Percentiles rank a stretch among this genome's conserved stretches.
Evolutionary conservation across 106 monocot genomes (phyloP).

Genomic region (Agapanthus africanus): DNA sequence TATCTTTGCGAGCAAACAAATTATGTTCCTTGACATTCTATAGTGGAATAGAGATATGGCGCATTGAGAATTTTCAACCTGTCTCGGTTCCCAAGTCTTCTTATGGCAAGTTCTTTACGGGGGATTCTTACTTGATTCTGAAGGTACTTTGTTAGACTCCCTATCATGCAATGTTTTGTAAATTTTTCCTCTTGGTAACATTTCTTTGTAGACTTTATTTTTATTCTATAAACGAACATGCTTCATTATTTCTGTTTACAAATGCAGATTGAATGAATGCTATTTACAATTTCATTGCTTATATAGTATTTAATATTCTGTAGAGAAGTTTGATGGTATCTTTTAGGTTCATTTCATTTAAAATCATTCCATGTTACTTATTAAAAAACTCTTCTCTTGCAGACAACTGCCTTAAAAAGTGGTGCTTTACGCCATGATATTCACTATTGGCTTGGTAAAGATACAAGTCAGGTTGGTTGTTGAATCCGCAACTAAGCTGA

Average conservation of each 20-base stretch:
- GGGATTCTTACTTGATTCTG: conserved; percentile 17
- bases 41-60: conserved; percentile 24
- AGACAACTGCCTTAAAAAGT: conserved; percentile 43
- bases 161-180: neutral
- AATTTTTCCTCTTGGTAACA: neutral
- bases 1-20: neutral
- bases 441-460: conserved; percentile 68
- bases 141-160: neutral
- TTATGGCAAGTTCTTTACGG: conserved; percentile 19
- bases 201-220: neutral
- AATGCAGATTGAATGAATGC: neutral
- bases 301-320: neutral
- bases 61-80: conserved; percentile 17
- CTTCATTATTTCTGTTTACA: neutral
- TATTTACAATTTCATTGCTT: neutral
- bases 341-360: conserved; percentile 1
- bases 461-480: conserved; percentile 48
- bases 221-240: neutral
- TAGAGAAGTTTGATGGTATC: neutral
- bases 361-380: neutral
- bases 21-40: conserved; percentile 4
- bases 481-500: neutral
- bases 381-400: neutral
- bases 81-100: conserved; percentile 17
- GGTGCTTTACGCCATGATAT: conserved; percentile 47